Conservation (phyloP, 2,329 filamentous ascomycete species). For the Fusarium armeniacum region DNA sequence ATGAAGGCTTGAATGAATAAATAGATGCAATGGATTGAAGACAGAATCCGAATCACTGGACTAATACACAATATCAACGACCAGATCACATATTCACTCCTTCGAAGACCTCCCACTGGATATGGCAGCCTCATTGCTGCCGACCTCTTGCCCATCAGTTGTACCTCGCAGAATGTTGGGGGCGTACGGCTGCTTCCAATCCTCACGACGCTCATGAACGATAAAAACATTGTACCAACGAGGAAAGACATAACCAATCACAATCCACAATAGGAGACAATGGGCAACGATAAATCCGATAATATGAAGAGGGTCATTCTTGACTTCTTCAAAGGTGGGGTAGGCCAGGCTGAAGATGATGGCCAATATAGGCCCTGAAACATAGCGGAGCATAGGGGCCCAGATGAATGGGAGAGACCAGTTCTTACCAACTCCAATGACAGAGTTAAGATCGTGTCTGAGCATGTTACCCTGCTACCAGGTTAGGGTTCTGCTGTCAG, state of each 20-base stretch:
- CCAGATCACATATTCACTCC: rapidly evolving
- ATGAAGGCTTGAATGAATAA: no score
- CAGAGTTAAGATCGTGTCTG: neutral
- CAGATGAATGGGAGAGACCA: neutral
- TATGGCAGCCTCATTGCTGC: neutral
- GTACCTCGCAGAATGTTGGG: neutral
- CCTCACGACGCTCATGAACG: neutral
- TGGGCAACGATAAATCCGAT: neutral
- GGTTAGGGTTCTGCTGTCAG: rapidly evolving
- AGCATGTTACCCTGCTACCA: neutral
- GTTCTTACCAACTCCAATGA: neutral
- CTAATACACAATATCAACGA: rapidly evolving
- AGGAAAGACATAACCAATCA: neutral
- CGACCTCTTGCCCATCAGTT: neutral
- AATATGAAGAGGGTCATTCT: neutral
- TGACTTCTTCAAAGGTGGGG: neutral
- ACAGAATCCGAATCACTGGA: rapidly evolving
- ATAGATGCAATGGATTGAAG: rapidly evolving
- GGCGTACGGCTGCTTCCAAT: constrained; percentile 7
- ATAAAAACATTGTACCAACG: neutral
- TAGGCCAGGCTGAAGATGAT: constrained; percentile 8
- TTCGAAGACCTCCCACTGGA: neutral
- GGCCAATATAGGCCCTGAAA: neutral
- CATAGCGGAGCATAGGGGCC: neutral
- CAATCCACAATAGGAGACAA: neutral